Conservation (phyloP, 2,329 filamentous ascomycete genomes). For the Aspergillus pseudoviridinutans region DNA sequence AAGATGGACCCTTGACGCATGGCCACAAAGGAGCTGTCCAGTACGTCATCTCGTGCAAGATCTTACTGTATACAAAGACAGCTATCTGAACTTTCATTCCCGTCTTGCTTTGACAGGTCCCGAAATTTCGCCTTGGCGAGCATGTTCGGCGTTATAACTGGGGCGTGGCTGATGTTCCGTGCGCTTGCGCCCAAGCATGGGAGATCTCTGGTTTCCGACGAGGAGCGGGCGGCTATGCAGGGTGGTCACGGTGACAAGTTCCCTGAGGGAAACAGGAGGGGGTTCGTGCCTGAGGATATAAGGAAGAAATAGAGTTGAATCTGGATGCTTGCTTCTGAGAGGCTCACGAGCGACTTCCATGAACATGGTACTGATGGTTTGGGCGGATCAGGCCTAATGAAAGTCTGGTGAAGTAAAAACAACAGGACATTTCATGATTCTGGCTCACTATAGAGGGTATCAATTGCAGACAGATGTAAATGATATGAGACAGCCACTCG, state of each 20-base stretch:
- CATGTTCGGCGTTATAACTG: constrained; percentile 17
- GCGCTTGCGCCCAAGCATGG: constrained; percentile 13
- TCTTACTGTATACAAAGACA: neutral
- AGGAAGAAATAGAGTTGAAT: neutral
- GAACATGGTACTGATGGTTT: neutral
- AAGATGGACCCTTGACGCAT: neutral
- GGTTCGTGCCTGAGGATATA: constrained; percentile 2
- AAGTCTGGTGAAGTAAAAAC: neutral
- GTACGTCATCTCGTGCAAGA: neutral
- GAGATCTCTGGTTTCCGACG: constrained; percentile 6
- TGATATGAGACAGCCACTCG: constrained; percentile 13
- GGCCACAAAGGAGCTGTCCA: neutral
- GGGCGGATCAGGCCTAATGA: neutral
- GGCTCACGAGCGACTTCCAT: neutral
- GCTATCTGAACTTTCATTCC: neutral
- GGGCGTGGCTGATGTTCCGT: constrained; percentile 17
- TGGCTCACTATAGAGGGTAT: constrained; percentile 5
- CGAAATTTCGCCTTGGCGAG: constrained; percentile 20
- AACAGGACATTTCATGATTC: neutral
- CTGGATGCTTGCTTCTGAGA: neutral
- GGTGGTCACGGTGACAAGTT: constrained; percentile 10
- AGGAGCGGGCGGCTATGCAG: constrained; percentile 14
- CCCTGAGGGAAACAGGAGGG: constrained; percentile 9
- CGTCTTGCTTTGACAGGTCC: constrained; percentile 8
- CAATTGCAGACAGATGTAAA: constrained; percentile 5